Conservation (phyloP, 1,284 basidiomycete genomes). For the Austroboletus novae-zelandiae region DNA sequence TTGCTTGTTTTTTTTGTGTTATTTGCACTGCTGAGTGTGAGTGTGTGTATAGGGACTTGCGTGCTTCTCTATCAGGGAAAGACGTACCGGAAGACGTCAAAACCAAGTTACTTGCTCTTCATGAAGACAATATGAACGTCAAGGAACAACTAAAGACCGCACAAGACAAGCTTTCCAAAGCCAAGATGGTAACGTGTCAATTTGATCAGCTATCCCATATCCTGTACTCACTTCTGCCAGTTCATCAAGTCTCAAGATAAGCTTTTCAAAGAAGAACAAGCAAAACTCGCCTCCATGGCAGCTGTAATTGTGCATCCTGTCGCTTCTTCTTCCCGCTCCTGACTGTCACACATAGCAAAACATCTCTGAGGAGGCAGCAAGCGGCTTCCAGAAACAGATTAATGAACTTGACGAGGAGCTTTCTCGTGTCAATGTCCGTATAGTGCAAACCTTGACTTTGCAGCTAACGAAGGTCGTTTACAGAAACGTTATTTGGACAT, state of each 20-base stretch:
- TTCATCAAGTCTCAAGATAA: constrained; percentile 94
- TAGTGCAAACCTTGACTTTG: background rate
- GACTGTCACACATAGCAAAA: constrained; percentile 36
- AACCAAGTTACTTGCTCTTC: constrained; percentile 68
- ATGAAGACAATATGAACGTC: constrained; percentile 72
- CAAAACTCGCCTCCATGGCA: constrained; percentile 39
- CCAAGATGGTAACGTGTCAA: constrained; percentile 56
- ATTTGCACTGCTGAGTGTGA: constrained; percentile 3
- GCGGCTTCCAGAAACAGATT: constrained; percentile 67
- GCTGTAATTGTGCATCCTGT: constrained; percentile 15
- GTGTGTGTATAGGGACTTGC: constrained; percentile 56
- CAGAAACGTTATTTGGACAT: constrained; percentile 57
- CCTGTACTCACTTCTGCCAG: constrained; percentile 37
- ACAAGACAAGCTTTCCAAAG: constrained; percentile 81
- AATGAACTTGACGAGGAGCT: constrained; percentile 71
- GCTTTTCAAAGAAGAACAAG: constrained; percentile 76
- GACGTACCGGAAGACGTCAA: constrained; percentile 82
- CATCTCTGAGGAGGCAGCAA: constrained; percentile 70
- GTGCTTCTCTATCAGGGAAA: constrained; percentile 68
- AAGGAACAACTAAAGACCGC: constrained; percentile 71
- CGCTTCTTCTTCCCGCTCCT: background rate
- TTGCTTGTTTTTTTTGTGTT: constrained; percentile 25
- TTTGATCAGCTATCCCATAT: background rate
- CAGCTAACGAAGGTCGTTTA: background rate
- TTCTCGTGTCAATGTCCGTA: constrained; percentile 53